These are phyloP conservation scores for Saxispiralis lemnorum DNA, from an alignment of 495 filamentous ascomycete genomes.

Conservation along the genomic window DNA sequence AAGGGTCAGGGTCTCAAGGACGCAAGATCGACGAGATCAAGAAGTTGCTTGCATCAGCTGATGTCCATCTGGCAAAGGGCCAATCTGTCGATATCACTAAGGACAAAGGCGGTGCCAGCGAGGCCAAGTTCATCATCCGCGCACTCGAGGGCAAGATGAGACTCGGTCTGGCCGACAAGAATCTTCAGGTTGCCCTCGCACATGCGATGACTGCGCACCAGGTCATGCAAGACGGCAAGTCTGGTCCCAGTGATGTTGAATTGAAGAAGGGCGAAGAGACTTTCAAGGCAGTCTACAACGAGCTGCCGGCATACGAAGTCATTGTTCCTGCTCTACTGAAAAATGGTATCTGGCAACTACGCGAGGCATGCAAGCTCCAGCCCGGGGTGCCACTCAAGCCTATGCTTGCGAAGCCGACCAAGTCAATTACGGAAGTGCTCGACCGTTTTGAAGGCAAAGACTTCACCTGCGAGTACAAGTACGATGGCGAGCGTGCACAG, in stretches of 20 bases:
- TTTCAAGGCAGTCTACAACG: constrained; percentile 81
- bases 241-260: constrained; percentile 51
- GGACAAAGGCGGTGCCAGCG: constrained; percentile 83
- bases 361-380: constrained; percentile 75
- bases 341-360: constrained; percentile 64
- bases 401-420: constrained; percentile 97
- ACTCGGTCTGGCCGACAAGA: constrained; percentile 81
- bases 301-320: constrained; percentile 86
- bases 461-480: constrained; percentile 98
- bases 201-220: constrained; percentile 80
- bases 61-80: constrained; percentile 45
- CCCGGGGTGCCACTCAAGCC: constrained; percentile 92
- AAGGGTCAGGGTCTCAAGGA: constrained; percentile 73
- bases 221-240: constrained; percentile 43
- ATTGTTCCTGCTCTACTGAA: constrained; percentile 80
- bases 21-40: constrained; percentile 90
- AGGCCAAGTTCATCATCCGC: constrained; percentile 83
- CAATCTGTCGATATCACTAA: constrained; percentile 59
- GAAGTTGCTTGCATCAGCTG: constrained; percentile 76
- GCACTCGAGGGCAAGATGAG: constrained; percentile 88
- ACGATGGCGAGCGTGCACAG: constrained; percentile 90
- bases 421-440: constrained; percentile 94
- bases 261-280: constrained; percentile 66
- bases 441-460: constrained; percentile 90
- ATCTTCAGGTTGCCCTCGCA: constrained; percentile 70